Conservation (phyloP, 1,139 yeast species). For the Yamadazyma sp. region DNA sequence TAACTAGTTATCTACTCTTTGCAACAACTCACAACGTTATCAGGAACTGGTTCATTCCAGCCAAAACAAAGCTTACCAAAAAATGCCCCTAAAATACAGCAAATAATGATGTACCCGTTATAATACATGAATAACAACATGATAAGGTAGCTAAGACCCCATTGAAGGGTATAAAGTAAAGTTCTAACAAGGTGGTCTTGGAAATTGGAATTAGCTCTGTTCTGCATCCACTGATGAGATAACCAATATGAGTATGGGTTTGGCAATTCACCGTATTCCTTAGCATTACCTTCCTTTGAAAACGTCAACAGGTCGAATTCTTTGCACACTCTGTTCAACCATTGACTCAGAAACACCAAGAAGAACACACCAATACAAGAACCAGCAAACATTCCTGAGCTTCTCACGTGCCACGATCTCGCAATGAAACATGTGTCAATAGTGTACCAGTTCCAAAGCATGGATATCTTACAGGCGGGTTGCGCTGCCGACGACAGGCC, state of each 20-base stretch:
- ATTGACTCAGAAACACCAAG: conserved; percentile 55
- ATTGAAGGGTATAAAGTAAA: conserved; percentile 52
- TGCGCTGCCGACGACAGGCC: conserved; percentile 9
- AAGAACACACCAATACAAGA: conserved; percentile 66
- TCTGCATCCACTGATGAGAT: conserved; percentile 43
- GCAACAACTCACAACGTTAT: conserved; percentile 24
- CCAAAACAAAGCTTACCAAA: conserved; percentile 56
- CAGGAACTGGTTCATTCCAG: conserved; percentile 38
- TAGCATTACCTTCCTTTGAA: conserved; percentile 3
- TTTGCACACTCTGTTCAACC: conserved; percentile 55
- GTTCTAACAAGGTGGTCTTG: conserved; percentile 52
- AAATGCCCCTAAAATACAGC: conserved; percentile 62
- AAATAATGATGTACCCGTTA: conserved; percentile 65
- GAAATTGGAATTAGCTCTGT: conserved; percentile 30
- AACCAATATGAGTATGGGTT: conserved; percentile 30
- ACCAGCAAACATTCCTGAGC: conserved; percentile 66
- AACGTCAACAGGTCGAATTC: conserved; percentile 40
- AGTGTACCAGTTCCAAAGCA: conserved; percentile 49
- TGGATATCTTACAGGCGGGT: conserved; percentile 33
- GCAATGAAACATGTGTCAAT: conserved; percentile 64
- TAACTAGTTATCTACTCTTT: no score
- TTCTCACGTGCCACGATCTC: conserved; percentile 62
- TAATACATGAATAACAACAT: conserved; percentile 75
- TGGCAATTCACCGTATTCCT: neutral
- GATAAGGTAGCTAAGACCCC: conserved; percentile 63